phyloP scores from a whole-genome alignment of 768 basidiomycete species.

The Russula compacta region DNA sequence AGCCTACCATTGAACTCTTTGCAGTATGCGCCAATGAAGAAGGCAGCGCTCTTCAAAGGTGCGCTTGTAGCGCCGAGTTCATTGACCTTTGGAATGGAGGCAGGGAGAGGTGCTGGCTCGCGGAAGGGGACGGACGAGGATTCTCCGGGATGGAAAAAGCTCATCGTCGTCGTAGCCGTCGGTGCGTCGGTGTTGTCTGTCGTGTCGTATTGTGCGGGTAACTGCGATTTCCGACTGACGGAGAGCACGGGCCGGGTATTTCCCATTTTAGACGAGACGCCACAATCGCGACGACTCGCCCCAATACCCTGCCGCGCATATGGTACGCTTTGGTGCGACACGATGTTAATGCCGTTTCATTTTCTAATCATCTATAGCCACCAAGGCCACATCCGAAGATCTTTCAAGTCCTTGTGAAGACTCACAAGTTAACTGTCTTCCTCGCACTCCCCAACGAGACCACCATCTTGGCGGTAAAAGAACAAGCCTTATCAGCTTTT shows the following conservation, averaged over 20 bases:
- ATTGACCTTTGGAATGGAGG: conserved; percentile 62
- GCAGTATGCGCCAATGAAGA: conserved; percentile 95
- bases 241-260: background rate
- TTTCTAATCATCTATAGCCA: conserved; percentile 31
- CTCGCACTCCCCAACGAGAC: conserved; percentile 45
- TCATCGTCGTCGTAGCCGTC: conserved; percentile 34
- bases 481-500: conserved; percentile 55
- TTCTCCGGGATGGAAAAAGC: conserved; percentile 42
- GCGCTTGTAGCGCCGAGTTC: conserved; percentile 88
- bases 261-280: background rate
- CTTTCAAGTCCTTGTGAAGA: conserved; percentile 62
- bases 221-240: background rate
- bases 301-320: background rate
- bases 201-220: background rate
- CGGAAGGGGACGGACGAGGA: conserved; percentile 42
- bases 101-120: conserved; percentile 59
- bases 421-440: conserved; percentile 61
- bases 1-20: conserved; percentile 89
- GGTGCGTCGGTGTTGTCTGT: conserved; percentile 17
- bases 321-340: conserved; percentile 3
- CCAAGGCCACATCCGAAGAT: conserved; percentile 48
- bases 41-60: conserved; percentile 91
- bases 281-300: conserved; percentile 5
- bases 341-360: background rate
- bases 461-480: conserved; percentile 50